phyloP scores from a whole-genome alignment of 2,329 filamentous ascomycete genomes.

The Xylariaceae sp. region DNA sequence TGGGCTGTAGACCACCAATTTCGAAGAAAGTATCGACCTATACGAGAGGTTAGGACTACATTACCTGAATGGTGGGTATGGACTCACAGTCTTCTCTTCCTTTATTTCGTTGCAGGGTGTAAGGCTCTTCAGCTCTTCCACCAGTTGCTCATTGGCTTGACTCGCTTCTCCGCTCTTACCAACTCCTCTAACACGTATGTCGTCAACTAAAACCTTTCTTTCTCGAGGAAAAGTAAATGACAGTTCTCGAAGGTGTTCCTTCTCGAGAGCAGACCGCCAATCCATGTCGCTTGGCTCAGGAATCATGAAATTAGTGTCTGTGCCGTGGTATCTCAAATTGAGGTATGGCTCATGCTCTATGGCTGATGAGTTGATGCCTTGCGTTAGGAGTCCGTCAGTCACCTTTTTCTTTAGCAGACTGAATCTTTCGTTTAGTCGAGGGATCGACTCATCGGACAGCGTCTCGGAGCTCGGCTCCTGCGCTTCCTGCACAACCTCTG shows the following conservation, averaged over 20 bases:
- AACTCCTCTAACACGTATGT: slow-evolving; percentile 3
- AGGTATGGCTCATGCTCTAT: slow-evolving; percentile 16
- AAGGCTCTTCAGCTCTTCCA: slow-evolving; percentile 14
- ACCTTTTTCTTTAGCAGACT: slow-evolving; percentile 10
- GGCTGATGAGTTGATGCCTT: slow-evolving; percentile 10
- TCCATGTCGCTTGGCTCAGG: slow-evolving; percentile 5
- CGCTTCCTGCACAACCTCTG: slow-evolving; percentile 7
- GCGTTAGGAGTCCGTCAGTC: slow-evolving; percentile 8
- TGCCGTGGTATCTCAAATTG: slow-evolving; percentile 19
- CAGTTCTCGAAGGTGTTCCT: slow-evolving; percentile 7
- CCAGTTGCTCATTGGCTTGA: slow-evolving; percentile 17
- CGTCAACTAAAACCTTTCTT: slow-evolving; percentile 4
- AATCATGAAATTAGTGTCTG: slow-evolving; percentile 12
- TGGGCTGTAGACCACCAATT: slow-evolving; percentile 14
- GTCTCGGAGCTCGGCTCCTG: slow-evolving; percentile 6
- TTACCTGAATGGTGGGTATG: too few relatives aligned
- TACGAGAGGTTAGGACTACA: slow-evolving; percentile 1
- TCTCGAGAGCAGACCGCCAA: slow-evolving; percentile 7
- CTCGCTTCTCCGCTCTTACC: slow-evolving; percentile 15
- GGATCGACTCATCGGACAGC: slow-evolving; percentile 3
- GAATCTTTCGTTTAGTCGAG: slow-evolving; percentile 2
- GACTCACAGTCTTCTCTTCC: too few relatives aligned
- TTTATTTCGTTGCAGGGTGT: slow-evolving; percentile 1
- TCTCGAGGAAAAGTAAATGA: slow-evolving; percentile 7
- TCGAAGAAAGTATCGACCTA: slow-evolving; percentile 17